Conservation (phyloP, 371 early-diverging fungal genomes). For the Mucor ambiguus region DNA sequence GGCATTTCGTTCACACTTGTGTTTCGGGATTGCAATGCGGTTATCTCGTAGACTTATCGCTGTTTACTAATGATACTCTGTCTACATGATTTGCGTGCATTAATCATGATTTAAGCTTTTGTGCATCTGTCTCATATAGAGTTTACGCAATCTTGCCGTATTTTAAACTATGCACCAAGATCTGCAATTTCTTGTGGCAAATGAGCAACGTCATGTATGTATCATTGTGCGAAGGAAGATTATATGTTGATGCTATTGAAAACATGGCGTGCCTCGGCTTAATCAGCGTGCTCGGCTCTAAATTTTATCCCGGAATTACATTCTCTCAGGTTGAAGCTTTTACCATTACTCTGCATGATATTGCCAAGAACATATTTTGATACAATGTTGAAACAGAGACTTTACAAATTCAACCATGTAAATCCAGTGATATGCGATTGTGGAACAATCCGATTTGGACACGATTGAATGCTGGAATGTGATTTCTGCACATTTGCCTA, state of each 20-base stretch:
- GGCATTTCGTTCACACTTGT: neutral
- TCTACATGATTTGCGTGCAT: neutral
- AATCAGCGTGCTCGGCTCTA: neutral
- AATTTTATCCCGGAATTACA: neutral
- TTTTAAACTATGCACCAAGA: neutral
- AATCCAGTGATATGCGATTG: neutral
- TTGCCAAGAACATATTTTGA: slow-evolving; percentile 1
- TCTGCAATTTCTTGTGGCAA: slow-evolving; percentile 1
- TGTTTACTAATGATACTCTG: neutral
- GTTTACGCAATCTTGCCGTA: neutral
- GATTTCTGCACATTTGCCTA: neutral
- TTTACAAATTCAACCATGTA: neutral
- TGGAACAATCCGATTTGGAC: neutral
- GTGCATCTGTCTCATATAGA: neutral
- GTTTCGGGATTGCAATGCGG: neutral
- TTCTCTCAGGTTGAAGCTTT: neutral
- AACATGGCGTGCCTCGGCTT: neutral
- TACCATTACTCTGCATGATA: neutral
- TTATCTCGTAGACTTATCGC: neutral
- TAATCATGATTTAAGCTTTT: neutral
- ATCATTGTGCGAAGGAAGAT: neutral
- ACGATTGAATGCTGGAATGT: neutral
- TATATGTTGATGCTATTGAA: neutral
- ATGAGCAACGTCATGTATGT: neutral
- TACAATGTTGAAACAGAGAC: neutral